These are phyloP conservation scores for Luzula sylvatica DNA, from an alignment of 176 grass and related monocot species.

Conservation along the genomic window DNA sequence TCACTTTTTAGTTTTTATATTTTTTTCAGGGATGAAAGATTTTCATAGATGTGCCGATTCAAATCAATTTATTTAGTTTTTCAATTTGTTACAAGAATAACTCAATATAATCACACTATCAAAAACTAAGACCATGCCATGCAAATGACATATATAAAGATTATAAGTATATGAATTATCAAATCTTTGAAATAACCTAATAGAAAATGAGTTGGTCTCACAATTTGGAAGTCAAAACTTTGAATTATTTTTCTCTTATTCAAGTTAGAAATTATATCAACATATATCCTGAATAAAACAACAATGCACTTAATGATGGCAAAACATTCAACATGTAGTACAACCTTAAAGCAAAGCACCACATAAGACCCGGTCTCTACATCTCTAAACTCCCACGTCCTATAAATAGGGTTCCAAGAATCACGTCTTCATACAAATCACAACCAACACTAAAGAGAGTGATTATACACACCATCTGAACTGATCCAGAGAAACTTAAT, in stretches of 20 bases:
- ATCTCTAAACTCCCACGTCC: neutral
- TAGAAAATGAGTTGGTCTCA: neutral
- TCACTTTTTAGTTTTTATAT: too few species aligned
- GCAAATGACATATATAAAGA: too few species aligned
- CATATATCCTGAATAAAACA: neutral
- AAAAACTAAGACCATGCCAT: too few species aligned
- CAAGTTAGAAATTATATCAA: neutral
- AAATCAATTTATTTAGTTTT: too few species aligned
- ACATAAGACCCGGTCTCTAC: neutral
- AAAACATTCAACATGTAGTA: neutral
- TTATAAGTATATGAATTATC: too few species aligned
- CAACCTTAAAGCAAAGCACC: neutral
- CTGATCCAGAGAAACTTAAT: neutral
- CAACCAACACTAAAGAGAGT: neutral
- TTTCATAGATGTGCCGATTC: too few species aligned
- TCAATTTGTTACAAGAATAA: too few species aligned
- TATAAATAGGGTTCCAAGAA: slow-evolving; percentile 22
- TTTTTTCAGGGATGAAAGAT: too few species aligned
- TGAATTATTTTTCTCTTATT: neutral
- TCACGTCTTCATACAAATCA: neutral
- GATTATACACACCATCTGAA: neutral
- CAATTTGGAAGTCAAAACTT: neutral
- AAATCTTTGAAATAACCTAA: too few species aligned
- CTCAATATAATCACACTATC: too few species aligned
- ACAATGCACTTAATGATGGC: neutral